Evolutionary conservation across 2,329 filamentous ascomycete species (phyloP).

Genomic region (Cladosporium halotolerans): DNA sequence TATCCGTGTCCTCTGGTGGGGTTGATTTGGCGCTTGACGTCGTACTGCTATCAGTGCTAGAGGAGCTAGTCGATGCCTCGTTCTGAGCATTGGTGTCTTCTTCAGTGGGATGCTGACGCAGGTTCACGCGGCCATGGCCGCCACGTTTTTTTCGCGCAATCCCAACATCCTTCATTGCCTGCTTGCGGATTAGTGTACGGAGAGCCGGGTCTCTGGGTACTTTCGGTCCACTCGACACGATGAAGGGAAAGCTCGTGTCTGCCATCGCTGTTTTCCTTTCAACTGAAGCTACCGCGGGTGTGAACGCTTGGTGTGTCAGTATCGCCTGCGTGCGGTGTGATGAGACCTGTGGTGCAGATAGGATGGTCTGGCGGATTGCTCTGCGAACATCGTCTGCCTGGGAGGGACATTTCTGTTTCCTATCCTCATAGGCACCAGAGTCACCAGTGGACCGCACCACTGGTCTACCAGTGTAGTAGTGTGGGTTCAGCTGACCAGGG

Average conservation of each 20-base stretch:
- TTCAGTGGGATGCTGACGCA: slow-evolving; percentile 22
- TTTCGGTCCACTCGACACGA: slow-evolving; percentile 20
- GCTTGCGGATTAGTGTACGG: slow-evolving; percentile 31
- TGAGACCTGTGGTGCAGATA: too few relatives aligned
- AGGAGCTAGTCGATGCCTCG: not conserved
- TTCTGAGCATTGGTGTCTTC: not conserved
- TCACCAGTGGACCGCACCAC: too few relatives aligned
- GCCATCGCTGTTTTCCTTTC: not conserved
- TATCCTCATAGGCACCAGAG: too few relatives aligned
- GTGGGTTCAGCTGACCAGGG: too few relatives aligned
- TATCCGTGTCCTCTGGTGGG: not conserved
- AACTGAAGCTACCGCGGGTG: not conserved
- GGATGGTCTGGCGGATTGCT: too few relatives aligned
- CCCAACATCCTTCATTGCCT: slow-evolving; percentile 35
- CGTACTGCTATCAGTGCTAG: not conserved
- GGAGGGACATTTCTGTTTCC: too few relatives aligned
- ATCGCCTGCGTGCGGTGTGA: too few relatives aligned
- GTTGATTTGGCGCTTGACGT: not conserved
- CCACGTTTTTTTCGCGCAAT: slow-evolving; percentile 27
- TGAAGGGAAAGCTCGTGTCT: slow-evolving; percentile 14
- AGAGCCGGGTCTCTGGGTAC: slow-evolving; percentile 20
- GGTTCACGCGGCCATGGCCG: slow-evolving; percentile 29
- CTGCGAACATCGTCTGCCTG: too few relatives aligned
- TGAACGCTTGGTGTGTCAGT: too few relatives aligned
- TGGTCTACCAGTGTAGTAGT: too few relatives aligned